A percentile compares a stretch with the other conserved stretches of the same genome.
phyloP scores from a whole-genome alignment of 371 early-diverging fungal genomes.

The Encephalitozoon cuniculi region DNA sequence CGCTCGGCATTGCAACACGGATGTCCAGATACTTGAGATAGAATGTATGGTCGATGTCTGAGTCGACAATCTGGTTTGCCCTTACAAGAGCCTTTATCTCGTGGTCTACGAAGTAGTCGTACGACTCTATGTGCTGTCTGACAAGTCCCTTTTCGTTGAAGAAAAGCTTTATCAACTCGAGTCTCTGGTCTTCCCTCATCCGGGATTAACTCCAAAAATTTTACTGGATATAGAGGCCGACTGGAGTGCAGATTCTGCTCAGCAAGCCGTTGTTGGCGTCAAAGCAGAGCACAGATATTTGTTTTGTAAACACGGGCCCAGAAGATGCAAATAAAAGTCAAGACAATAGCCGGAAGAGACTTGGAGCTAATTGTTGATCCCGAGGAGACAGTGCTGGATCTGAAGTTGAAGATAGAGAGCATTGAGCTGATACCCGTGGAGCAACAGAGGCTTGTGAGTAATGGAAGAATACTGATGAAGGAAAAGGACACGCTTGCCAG shows the following conservation, averaged over 20 bases:
- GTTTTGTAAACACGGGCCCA: conserved; percentile 9
- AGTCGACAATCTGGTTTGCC: conserved; percentile 84
- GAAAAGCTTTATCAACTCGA: conserved; percentile 78
- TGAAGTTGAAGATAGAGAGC: conserved; percentile 49
- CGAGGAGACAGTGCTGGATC: conserved; percentile 28
- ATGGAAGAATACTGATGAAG: conserved; percentile 53
- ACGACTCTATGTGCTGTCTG: conserved; percentile 98
- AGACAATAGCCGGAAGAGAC: conserved; percentile 52
- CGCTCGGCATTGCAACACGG: conserved; percentile 56
- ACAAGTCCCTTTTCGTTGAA: conserved; percentile 91
- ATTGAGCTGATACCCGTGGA: conserved; percentile 42
- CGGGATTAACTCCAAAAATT: neutral
- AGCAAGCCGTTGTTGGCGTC: neutral
- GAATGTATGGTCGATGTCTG: conserved; percentile 92
- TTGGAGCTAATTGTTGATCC: conserved; percentile 44
- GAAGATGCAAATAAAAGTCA: conserved; percentile 51
- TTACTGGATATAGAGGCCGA: neutral
- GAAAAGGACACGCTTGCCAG: conserved; percentile 70
- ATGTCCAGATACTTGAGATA: conserved; percentile 69
- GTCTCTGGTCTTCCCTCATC: conserved; percentile 20
- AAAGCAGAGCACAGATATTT: neutral
- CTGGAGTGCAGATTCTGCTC: neutral
- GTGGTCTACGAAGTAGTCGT: conserved; percentile 90
- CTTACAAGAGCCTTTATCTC: conserved; percentile 85
- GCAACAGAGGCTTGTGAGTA: conserved; percentile 54